phyloP scores from a whole-genome alignment of 495 filamentous ascomycete species.

The Podospora sp. region DNA sequence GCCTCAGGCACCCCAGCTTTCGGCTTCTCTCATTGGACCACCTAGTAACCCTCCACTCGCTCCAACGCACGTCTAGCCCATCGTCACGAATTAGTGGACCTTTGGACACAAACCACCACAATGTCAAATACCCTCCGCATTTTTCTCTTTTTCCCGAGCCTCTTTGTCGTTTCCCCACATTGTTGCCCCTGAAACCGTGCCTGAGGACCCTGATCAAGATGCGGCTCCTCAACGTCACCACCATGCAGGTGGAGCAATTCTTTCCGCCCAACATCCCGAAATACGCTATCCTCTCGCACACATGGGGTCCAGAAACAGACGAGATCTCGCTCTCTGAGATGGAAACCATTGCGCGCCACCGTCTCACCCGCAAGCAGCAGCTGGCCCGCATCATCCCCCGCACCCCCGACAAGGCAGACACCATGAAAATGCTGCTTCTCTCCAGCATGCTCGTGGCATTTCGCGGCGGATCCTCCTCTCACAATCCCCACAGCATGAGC shows the following conservation, averaged over 20 bases:
- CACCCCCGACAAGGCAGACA: conserved; percentile 24
- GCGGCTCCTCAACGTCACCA: conserved; percentile 44
- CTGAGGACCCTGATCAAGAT: conserved; percentile 25
- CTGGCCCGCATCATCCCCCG: conserved; percentile 12
- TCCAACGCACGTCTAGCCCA: conserved; percentile 22
- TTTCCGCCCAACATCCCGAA: conserved; percentile 32
- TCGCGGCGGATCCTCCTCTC: conserved; percentile 19
- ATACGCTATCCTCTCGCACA: conserved; percentile 52
- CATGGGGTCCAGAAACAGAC: conserved; percentile 35
- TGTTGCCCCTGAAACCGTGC: neutral
- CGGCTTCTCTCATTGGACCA: conserved; percentile 24
- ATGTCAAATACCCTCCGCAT: conserved; percentile 6
- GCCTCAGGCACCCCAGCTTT: neutral
- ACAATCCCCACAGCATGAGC: neutral
- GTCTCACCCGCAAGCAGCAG: conserved; percentile 16
- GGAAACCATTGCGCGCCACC: conserved; percentile 24
- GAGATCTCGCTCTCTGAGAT: conserved; percentile 40
- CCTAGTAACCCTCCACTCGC: conserved; percentile 24
- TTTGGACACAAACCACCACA: neutral
- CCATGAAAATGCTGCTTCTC: conserved; percentile 31
- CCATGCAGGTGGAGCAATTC: conserved; percentile 40
- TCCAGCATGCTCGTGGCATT: conserved; percentile 34
- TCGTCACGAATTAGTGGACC: neutral
- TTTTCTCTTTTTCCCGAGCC: neutral
- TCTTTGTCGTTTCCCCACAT: neutral